These are phyloP conservation scores for Dothiorella sarmentorum DNA, from an alignment of 2,329 filamentous ascomycete genomes.

Conservation along the genomic window DNA sequence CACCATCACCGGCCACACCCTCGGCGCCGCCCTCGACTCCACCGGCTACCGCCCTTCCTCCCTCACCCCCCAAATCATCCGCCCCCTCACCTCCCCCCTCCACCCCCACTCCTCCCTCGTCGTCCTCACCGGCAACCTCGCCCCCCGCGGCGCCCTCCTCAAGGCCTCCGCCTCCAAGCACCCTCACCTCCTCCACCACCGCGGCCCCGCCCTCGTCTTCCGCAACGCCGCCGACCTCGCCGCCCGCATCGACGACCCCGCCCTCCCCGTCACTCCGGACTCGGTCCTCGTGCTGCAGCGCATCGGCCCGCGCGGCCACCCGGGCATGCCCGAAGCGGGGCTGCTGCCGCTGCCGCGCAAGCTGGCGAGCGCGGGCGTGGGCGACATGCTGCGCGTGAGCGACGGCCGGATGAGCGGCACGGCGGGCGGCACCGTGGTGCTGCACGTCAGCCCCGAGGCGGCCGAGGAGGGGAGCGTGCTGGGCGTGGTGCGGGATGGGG, in stretches of 20 bases:
- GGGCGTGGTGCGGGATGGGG: conserved; percentile 48
- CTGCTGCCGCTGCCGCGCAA: conserved; percentile 76
- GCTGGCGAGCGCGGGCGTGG: conserved; percentile 44
- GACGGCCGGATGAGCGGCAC: conserved; percentile 57
- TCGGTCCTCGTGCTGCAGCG: conserved; percentile 84
- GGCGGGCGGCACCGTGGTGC: conserved; percentile 52
- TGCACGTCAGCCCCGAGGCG: conserved; percentile 54
- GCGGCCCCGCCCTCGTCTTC: conserved; percentile 74
- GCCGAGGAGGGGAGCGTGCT: conserved; percentile 47
- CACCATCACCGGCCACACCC: conserved; percentile 75
- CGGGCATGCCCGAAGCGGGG: conserved; percentile 90
- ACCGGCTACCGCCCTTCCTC: conserved; percentile 65
- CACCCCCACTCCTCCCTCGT: conserved; percentile 79
- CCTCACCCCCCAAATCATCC: conserved; percentile 72
- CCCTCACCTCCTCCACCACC: conserved; percentile 60
- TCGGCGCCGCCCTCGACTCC: conserved; percentile 71
- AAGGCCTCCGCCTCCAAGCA: conserved; percentile 96
- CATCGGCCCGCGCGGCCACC: conserved; percentile 84
- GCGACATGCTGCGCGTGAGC: conserved; percentile 52
- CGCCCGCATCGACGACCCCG: conserved; percentile 64
- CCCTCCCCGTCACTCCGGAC: conserved; percentile 68
- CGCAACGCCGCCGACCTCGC: conserved; percentile 77
- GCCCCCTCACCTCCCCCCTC: conserved; percentile 72
- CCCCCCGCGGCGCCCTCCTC: conserved; percentile 80
- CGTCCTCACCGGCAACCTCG: conserved; percentile 78